Evolutionary conservation across 257 asterid genomes (phyloP).

Genomic region (Asclepias syriaca): DNA sequence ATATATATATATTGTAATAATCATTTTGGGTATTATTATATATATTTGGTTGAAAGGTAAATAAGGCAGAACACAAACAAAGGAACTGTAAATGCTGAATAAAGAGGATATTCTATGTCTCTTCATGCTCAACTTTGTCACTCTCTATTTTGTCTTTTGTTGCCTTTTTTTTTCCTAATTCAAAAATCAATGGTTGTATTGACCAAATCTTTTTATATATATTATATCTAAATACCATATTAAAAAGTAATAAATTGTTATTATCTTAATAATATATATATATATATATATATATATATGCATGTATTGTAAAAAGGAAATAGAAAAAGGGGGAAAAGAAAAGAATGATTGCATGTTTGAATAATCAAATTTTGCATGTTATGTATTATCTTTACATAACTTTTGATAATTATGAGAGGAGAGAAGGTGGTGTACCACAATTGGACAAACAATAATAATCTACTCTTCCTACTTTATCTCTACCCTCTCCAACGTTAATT

Average conservation of each 20-base stretch:
- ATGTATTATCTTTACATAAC: constrained; percentile 1
- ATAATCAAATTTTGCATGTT: too few species aligned
- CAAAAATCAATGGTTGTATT: not conserved
- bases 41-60: constrained; percentile 10
- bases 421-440: not conserved
- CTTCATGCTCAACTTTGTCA: constrained; percentile 13
- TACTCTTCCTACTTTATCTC: not conserved
- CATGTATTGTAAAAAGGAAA: not conserved
- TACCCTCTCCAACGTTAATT: not conserved
- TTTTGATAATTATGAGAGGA: not conserved
- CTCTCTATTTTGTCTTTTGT: constrained; percentile 12
- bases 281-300: too few species aligned
- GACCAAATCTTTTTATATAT: not conserved
- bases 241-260: too few species aligned
- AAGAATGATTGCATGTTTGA: not conserved
- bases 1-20: too few species aligned
- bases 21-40: too few species aligned
- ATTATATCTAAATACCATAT: too few species aligned
- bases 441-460: not conserved
- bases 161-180: not conserved
- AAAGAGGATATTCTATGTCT: constrained; percentile 22
- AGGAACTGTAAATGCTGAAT: constrained; percentile 18
- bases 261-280: too few species aligned
- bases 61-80: constrained; percentile 13
- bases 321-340: not conserved